Evolutionary conservation across 495 filamentous ascomycete species (phyloP).

Genomic region (Tetracladium setigerum): DNA sequence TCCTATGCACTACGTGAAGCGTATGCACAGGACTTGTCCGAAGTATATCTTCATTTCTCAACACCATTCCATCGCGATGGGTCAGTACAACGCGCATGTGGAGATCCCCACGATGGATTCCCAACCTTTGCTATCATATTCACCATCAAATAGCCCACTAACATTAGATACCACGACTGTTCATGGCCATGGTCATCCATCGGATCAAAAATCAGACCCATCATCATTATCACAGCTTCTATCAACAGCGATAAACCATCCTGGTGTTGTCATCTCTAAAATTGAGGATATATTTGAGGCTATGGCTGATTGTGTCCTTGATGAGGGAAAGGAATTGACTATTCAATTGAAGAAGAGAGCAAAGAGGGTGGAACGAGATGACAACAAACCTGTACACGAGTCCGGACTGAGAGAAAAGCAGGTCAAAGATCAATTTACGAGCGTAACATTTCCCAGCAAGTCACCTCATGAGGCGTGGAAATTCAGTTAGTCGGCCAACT

Average conservation of each 20-base stretch:
- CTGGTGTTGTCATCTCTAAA: slow-evolving; percentile 31
- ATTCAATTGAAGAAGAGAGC: slow-evolving; percentile 34
- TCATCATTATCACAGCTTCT: neutral
- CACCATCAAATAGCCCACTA: neutral
- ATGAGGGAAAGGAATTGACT: slow-evolving; percentile 31
- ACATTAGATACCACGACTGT: neutral
- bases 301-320: slow-evolving; percentile 40
- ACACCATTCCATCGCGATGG: no score
- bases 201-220: neutral
- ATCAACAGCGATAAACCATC: slow-evolving; percentile 6
- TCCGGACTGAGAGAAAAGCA: neutral
- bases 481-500: slow-evolving; percentile 44
- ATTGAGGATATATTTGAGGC: slow-evolving; percentile 46
- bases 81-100: no score
- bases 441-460: slow-evolving; percentile 48
- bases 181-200: neutral
- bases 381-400: no score
- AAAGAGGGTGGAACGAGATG: neutral
- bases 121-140: neutral
- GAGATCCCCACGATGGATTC: no score
- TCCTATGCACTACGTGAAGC: no score
- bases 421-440: slow-evolving; percentile 18
- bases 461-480: slow-evolving; percentile 54
- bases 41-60: no score
- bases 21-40: no score